These are phyloP conservation scores for Pistacia vera DNA, from an alignment of 345 rosid genomes.

Conservation along the genomic window DNA sequence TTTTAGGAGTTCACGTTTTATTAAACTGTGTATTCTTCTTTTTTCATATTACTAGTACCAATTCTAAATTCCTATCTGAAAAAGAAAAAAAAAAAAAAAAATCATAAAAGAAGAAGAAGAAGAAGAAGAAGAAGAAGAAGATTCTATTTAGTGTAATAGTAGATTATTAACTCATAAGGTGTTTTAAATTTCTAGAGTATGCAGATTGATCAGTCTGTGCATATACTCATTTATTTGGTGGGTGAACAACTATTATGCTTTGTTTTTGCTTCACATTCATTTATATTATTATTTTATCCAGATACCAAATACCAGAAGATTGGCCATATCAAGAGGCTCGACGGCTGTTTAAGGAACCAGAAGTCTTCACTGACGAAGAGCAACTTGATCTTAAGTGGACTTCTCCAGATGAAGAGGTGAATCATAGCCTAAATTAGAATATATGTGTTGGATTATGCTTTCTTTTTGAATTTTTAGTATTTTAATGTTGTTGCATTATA, in stretches of 20 bases:
- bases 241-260: not conserved
- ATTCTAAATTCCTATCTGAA: too few species aligned
- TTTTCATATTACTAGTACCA: too few species aligned
- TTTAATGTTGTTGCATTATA: not conserved
- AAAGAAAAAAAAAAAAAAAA: too few species aligned
- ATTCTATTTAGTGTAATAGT: not conserved
- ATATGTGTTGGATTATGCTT: not conserved
- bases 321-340: constrained; percentile 95
- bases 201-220: not conserved
- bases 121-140: not conserved
- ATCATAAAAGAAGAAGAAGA: too few species aligned
- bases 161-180: not conserved
- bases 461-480: constrained; percentile 4
- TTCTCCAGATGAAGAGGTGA: constrained; percentile 89
- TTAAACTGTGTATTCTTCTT: too few species aligned
- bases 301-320: constrained; percentile 82
- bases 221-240: not conserved
- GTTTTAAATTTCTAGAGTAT: not conserved
- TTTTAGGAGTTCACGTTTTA: not conserved
- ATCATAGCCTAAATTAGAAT: constrained; percentile 13
- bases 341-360: constrained; percentile 77
- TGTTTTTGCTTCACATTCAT: not conserved
- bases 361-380: constrained; percentile 58
- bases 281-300: constrained; percentile 20
- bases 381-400: constrained; percentile 81